Evolutionary conservation across 805 yeast genomes (phyloP), one percentile per base, ranked within the genome.

Genomic region (Starmera caribaea): DNA sequence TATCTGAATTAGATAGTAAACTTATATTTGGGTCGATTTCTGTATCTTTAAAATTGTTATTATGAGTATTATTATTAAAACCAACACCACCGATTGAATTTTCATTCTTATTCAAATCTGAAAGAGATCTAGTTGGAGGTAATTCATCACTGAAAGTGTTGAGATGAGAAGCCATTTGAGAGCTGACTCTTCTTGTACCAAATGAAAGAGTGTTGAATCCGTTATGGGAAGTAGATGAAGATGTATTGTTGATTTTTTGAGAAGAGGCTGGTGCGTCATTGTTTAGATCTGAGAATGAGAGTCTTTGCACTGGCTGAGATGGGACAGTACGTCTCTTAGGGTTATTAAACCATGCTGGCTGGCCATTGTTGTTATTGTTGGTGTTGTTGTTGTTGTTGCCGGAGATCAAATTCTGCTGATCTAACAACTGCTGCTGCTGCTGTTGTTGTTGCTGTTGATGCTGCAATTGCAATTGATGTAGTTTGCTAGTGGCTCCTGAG

Each of bases 281-380:
- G 11, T 52, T 53, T 27, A 35, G 35, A 4, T 51, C 51, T n/a
- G 44, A 44, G 9, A 38, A 32, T n/a, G 44, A 41, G 16, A 53
- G 60, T 47, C 78, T 59, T 45, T 69, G 71, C 16, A 72, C 55
- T 13, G 71, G 62, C 3, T 60, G 61, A n/a, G 66, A 64, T 8
- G 79, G 77, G n/a, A 68, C 59, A 2, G 61, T 55, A 41, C 78
- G 59, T 43, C 68, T 66, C 42, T 64, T 68, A n/a, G 70, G 63
- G 36, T 63, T 62, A 34, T 63, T 61, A 43, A 54, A 63, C 69
- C 68, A 68, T 16, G 50, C 50, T 7, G 65, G 65, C 16, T 49
- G 36, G 12, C 30, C 26, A 9, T 21, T 21, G 26, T 21, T 21
- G 8, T 21, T 21, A 21, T 7, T 21, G 6, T 7, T 21, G 27